These are phyloP conservation scores for Phaffia tasmanica DNA, from an alignment of 768 basidiomycete species.

Conservation along the genomic window DNA sequence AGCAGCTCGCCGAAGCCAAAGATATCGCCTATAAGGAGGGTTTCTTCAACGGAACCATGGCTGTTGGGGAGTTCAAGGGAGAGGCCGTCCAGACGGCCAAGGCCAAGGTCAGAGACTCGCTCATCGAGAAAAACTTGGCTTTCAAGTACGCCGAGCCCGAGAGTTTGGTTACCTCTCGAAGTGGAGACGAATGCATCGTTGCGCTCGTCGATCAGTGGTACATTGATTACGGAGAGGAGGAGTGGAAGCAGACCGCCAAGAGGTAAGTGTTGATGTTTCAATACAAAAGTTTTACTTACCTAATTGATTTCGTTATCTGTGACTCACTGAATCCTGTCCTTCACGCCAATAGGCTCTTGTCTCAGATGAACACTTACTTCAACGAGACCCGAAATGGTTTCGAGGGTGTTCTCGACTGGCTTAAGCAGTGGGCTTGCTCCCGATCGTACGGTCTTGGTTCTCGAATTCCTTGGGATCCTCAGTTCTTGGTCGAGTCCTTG, in stretches of 20 bases:
- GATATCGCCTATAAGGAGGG: constrained; percentile 98
- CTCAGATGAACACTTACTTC: constrained; percentile 78
- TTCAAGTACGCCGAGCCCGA: constrained; percentile 94
- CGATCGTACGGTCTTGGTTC: constrained; percentile 92
- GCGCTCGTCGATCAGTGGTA: constrained; percentile 99
- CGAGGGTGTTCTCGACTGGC: constrained; percentile 82
- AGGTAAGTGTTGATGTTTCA: constrained; percentile 45
- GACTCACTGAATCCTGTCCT: neutral
- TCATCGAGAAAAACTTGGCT: constrained; percentile 67
- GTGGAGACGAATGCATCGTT: constrained; percentile 94
- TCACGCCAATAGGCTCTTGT: constrained; percentile 50
- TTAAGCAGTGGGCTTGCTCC: constrained; percentile 99
- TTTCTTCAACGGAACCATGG: constrained; percentile 88
- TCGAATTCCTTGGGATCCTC: constrained; percentile 89
- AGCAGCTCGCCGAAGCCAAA: constrained; percentile 90
- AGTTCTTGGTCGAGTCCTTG: constrained; percentile 90
- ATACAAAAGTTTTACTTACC: constrained; percentile 4
- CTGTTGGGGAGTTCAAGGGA: constrained; percentile 83
- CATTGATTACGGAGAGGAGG: constrained; percentile 82
- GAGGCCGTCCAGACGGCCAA: constrained; percentile 83
- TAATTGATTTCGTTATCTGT: constrained; percentile 1
- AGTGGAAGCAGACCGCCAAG: constrained; percentile 79
- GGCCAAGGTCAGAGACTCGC: constrained; percentile 65
- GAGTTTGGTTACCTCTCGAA: constrained; percentile 73
- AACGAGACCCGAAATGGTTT: constrained; percentile 86